A percentile compares a stretch with the other conserved stretches of the same genome.
These are phyloP conservation scores for Stachybotrys elegans DNA, from an alignment of 2,329 filamentous ascomycete genomes.

Conservation along the genomic window DNA sequence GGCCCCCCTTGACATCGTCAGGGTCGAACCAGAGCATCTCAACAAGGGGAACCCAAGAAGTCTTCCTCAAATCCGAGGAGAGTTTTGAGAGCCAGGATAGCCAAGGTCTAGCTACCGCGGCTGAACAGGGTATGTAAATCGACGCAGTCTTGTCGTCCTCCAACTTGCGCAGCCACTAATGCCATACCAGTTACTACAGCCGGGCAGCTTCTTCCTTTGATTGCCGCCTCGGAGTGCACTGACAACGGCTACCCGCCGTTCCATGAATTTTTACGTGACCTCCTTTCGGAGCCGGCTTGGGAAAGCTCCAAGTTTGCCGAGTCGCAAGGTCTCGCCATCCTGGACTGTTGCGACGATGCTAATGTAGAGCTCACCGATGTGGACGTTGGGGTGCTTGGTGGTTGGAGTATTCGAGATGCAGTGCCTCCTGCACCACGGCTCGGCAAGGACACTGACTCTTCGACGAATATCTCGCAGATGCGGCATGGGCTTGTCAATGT, in stretches of 20 bases:
- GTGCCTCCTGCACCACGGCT: no score
- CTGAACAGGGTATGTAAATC: no score
- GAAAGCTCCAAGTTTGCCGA: constrained; percentile 30
- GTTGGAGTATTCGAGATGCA: constrained; percentile 39
- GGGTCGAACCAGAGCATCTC: no score
- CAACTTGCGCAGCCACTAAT: no score
- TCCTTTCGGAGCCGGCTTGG: constrained; percentile 42
- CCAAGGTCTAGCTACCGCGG: no score
- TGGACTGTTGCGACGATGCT: constrained; percentile 45
- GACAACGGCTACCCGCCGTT: constrained; percentile 36
- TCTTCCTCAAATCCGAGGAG: no score
- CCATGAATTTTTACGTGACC: constrained; percentile 44
- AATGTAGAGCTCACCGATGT: constrained; percentile 47
- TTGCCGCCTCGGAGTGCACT: constrained; percentile 7
- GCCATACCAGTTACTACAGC: no score
- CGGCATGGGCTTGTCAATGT: constrained; percentile 41
- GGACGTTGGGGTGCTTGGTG: constrained; percentile 45
- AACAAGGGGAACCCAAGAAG: no score
- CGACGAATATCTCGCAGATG: constrained; percentile 35
- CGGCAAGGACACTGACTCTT: no score
- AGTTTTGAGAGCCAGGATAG: no score
- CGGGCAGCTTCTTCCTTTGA: constrained; percentile 10
- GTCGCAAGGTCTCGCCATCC: constrained; percentile 35
- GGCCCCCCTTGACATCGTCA: no score
- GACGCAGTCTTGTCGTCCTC: no score